Evolutionary conservation across 441 rosid species (phyloP), one percentile per base, ranked within the genome.

Genomic region (Populus hybrid): DNA sequence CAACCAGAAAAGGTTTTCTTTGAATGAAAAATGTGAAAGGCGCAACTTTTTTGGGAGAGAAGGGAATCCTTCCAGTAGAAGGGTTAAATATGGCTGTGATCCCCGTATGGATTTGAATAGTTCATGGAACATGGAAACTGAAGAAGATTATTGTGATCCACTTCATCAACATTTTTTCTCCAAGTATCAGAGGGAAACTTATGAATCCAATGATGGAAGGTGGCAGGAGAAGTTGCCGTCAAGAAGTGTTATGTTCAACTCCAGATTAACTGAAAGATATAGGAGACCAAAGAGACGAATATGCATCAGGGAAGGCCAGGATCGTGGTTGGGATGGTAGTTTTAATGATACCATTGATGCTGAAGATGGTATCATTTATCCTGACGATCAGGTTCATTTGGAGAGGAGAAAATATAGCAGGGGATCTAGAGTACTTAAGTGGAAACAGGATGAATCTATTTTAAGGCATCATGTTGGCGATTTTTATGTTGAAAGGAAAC

Each of bases 71-170:
- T 75, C 68, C 78, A 83, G 79, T 65, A 79, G 82, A 84, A 84
- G 83, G 73, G 76, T 59, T 74, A 80, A 84, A 79, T 73, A 72
- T 73, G 50, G 28, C 33, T 71, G 76, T 74, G 36, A 82, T 33
- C 75, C 82, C 71, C 73, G 73, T n/a, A 69, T 82, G 79, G 76
- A 81, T 79, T 64, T 77, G 83, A 88, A 83, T 76, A 78, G 81
- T 45, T 79, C 82, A 68, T 59, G 76, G 81, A 70, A 76, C 64
- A 77, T 74, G 79, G 87, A 81, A 69, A 79, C 40, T 68, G 87
- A 80, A 71, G 83, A 79, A 68, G 85, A 76, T 23, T 80, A 66
- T 76, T 61, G 21, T 77, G 77, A 11, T 67, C 23, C 40, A 63
- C 74, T 81, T 82, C 68, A 9, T 71, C 80, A 78, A 78, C 74